Conservation (phyloP, 164 flowering plant species). For the Platanus orientalis region DNA sequence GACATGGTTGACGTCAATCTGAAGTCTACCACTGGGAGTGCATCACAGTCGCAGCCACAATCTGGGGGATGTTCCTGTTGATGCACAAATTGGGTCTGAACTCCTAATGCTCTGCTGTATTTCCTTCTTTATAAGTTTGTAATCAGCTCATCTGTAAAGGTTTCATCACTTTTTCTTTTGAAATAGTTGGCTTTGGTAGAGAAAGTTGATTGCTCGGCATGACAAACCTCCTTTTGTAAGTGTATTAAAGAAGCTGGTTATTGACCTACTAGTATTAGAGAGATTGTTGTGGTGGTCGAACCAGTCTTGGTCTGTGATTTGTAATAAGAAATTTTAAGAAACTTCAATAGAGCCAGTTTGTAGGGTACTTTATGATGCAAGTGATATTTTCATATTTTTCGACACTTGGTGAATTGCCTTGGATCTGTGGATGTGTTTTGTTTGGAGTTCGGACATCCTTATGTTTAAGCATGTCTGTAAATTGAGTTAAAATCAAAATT, state of each 20-base stretch:
- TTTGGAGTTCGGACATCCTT: too few relatives aligned
- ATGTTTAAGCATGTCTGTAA: too few relatives aligned
- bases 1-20: conserved; percentile 84
- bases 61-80: conserved; percentile 67
- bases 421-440: too few relatives aligned
- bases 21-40: conserved; percentile 34
- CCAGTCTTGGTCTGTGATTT: neutral
- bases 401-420: too few relatives aligned
- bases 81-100: conserved; percentile 4
- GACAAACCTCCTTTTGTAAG: neutral
- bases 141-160: conserved; percentile 12
- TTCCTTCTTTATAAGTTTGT: conserved; percentile 2
- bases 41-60: conserved; percentile 43
- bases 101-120: neutral
- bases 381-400: too few relatives aligned
- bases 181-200: neutral
- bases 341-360: neutral
- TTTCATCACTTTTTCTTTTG: neutral
- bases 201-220: neutral
- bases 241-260: neutral
- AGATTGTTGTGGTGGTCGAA: neutral
- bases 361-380: too few relatives aligned
- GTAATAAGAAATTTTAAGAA: conserved; percentile 9
- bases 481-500: too few relatives aligned
- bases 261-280: neutral